Conservation (phyloP, 108 stramenopile species). For the Schizochytrium sp. region DNA sequence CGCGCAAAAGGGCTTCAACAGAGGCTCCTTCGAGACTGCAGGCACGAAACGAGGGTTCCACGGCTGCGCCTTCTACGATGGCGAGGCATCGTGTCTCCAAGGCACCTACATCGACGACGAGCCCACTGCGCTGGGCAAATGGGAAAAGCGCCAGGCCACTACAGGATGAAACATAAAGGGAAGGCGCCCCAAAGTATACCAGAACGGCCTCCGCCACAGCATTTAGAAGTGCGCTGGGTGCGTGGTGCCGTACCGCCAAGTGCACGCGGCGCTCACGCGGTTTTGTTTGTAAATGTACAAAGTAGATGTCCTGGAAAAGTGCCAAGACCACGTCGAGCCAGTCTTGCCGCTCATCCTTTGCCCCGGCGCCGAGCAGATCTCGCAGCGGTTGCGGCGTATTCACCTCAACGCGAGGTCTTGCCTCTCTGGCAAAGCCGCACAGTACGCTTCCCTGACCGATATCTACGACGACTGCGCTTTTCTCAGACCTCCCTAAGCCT, state of each 20-base stretch:
- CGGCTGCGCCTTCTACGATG: neutral
- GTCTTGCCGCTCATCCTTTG: neutral
- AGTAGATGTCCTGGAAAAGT: neutral
- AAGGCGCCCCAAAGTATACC: neutral
- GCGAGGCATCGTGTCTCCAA: neutral
- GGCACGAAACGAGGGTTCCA: neutral
- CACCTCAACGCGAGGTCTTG: neutral
- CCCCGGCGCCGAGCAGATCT: neutral
- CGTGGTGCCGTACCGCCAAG: neutral
- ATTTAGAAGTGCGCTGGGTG: neutral
- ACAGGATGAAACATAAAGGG: neutral
- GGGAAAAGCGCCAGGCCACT: neutral
- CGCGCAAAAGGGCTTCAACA: neutral
- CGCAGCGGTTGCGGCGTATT: neutral
- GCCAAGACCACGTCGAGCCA: neutral
- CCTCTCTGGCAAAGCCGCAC: neutral
- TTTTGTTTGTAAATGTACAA: neutral
- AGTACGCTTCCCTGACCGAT: neutral
- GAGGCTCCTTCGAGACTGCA: neutral
- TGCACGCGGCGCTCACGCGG: neutral
- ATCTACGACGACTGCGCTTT: neutral
- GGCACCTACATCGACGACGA: neutral
- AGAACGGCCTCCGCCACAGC: neutral
- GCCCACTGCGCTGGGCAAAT: neutral
- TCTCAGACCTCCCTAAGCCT: neutral